phyloP scores from a whole-genome alignment of 352 stramenopile species.

The Pilasporangium apinafurcum region DNA sequence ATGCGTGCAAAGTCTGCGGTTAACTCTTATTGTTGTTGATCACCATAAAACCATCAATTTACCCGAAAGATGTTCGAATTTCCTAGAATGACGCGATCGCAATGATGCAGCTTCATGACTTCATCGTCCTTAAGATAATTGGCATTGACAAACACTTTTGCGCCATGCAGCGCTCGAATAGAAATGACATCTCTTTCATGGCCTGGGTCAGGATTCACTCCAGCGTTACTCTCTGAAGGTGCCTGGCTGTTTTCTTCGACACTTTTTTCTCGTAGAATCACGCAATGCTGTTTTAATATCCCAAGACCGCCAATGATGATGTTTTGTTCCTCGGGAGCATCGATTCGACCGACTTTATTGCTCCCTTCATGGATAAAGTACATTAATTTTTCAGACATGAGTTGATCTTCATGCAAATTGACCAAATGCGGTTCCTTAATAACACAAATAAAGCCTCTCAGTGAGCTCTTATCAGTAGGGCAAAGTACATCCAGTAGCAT shows the following conservation, averaged over 20 bases:
- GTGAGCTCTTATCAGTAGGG: not conserved
- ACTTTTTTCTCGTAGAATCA: constrained; percentile 16
- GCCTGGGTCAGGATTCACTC: not conserved
- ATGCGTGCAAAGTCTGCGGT: not conserved
- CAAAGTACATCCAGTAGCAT: not conserved
- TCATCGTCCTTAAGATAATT: constrained; percentile 28
- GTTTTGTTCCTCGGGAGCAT: constrained; percentile 58
- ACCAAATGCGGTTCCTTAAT: constrained; percentile 64
- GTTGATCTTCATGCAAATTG: constrained; percentile 85
- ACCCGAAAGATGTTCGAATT: constrained; percentile 79
- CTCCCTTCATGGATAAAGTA: constrained; percentile 65
- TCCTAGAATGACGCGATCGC: constrained; percentile 64
- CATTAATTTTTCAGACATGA: constrained; percentile 78
- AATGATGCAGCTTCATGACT: constrained; percentile 36
- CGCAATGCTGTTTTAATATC: constrained; percentile 73
- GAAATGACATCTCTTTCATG: constrained; percentile 10
- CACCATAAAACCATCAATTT: not conserved
- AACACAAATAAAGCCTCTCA: not conserved
- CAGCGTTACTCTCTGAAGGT: constrained; percentile 2
- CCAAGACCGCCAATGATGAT: constrained; percentile 76
- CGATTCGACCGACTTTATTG: constrained; percentile 59
- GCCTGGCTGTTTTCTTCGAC: not conserved
- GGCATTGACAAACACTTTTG: constrained; percentile 75
- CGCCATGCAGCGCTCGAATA: constrained; percentile 24
- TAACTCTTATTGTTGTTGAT: not conserved